Evolutionary conservation across 179 eudicot species (phyloP).

Genomic region (Silene vulgaris): DNA sequence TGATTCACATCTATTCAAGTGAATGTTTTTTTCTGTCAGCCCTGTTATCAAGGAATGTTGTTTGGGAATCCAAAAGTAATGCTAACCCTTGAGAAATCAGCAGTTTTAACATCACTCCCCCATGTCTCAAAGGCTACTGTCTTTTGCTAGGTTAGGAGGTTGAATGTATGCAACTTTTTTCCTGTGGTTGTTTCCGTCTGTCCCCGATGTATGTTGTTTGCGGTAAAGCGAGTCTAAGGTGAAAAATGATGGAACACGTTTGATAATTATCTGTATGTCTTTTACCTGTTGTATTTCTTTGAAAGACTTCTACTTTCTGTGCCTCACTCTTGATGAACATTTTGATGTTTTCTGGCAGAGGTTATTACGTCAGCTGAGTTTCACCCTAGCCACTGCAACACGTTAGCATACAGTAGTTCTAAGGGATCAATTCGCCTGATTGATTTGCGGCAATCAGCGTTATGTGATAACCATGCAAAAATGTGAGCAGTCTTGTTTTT

Average conservation of each 20-base stretch:
- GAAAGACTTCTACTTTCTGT: constrained; percentile 5
- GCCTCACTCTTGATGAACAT: neutral
- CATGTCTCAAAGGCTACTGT: neutral
- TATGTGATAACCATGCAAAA: constrained; percentile 41
- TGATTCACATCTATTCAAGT: neutral
- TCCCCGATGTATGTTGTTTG: neutral
- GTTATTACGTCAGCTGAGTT: constrained; percentile 58
- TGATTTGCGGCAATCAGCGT: constrained; percentile 44
- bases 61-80: neutral
- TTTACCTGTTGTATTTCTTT: neutral
- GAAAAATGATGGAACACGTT: neutral
- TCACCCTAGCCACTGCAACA: constrained; percentile 50
- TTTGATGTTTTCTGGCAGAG: constrained; percentile 30
- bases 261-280: constrained; percentile 1
- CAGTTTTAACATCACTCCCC: no score
- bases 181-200: neutral
- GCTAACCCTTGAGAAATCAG: neutral
- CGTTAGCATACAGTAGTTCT: constrained; percentile 51
- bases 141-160: neutral
- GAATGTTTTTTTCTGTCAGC: neutral
- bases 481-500: constrained; percentile 27
- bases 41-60: neutral
- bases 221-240: neutral
- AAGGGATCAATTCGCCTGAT: constrained; percentile 51
- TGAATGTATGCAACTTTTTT: neutral